phyloP scores from a whole-genome alignment of 2,329 filamentous ascomycete species.

The Monosporascus ibericus region DNA sequence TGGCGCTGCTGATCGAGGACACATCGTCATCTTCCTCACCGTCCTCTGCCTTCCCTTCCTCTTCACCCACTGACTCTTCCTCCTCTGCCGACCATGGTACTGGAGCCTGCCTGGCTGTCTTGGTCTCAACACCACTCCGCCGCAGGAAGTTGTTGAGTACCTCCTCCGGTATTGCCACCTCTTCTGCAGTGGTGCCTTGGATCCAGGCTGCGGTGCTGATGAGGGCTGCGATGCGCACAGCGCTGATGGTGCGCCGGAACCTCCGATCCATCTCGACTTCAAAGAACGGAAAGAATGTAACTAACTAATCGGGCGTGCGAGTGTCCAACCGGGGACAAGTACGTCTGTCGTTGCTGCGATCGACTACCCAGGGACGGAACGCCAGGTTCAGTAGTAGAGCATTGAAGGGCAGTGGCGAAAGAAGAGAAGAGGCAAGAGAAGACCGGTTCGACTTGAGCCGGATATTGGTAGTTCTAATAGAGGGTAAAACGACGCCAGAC shows the following conservation, averaged over 20 bases:
- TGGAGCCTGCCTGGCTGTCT: constrained; percentile 3
- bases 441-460: not conserved
- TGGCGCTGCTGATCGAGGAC: not conserved
- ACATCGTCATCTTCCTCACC: constrained; percentile 6
- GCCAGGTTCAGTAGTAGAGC: not conserved
- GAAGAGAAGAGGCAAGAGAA: not conserved
- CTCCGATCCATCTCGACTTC: constrained; percentile 11
- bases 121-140: constrained; percentile 5
- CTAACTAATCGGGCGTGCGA: not conserved
- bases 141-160: constrained; percentile 17
- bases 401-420: not conserved
- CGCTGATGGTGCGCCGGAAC: constrained; percentile 20
- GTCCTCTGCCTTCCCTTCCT: constrained; percentile 3
- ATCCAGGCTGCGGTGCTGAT: constrained; percentile 21
- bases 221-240: constrained; percentile 17
- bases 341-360: not conserved
- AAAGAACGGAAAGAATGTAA: constrained; percentile 1
- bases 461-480: too few relatives aligned
- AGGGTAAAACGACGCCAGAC: not conserved
- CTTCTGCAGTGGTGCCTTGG: constrained; percentile 13
- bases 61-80: constrained; percentile 1
- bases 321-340: not conserved
- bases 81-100: not conserved
- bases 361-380: not conserved
- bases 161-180: constrained; percentile 13